Evolutionary conservation across 495 filamentous ascomycete species (phyloP).

Genomic region (Penicillium atrosanguineum): DNA sequence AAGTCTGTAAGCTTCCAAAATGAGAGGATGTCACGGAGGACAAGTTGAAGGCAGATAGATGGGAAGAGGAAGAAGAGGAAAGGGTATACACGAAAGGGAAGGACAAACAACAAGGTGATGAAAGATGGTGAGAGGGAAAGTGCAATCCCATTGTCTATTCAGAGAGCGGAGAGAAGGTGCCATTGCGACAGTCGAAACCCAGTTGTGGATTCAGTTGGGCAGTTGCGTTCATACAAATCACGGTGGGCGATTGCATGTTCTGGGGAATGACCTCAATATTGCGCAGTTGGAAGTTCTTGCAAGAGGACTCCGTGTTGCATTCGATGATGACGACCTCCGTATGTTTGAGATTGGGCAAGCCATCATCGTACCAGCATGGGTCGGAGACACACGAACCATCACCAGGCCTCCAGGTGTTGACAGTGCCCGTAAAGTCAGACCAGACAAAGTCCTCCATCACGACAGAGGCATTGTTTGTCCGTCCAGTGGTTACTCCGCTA

Average conservation of each 20-base stretch:
- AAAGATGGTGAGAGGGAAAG: background rate
- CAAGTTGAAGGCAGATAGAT: conserved; percentile 11
- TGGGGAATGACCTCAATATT: conserved; percentile 37
- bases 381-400: conserved; percentile 41
- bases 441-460: conserved; percentile 40
- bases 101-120: background rate
- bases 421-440: conserved; percentile 38
- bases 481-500: conserved; percentile 15
- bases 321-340: conserved; percentile 39
- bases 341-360: conserved; percentile 33
- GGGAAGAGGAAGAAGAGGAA: conserved; percentile 9
- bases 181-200: conserved; percentile 36
- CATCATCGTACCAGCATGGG: conserved; percentile 41
- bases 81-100: too few species aligned
- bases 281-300: conserved; percentile 28
- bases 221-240: conserved; percentile 37
- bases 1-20: conserved; percentile 9
- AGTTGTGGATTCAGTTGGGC: conserved; percentile 32
- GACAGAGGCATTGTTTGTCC: conserved; percentile 28
- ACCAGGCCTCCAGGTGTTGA: conserved; percentile 37
- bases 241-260: conserved; percentile 24
- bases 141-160: background rate
- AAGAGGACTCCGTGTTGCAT: conserved; percentile 36
- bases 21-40: background rate
- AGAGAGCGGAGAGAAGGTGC: conserved; percentile 24